A percentile compares a stretch with the other conserved stretches of the same genome.
phyloP scores from a whole-genome alignment of 1,284 basidiomycete genomes.

The Cronartium quercuum region DNA sequence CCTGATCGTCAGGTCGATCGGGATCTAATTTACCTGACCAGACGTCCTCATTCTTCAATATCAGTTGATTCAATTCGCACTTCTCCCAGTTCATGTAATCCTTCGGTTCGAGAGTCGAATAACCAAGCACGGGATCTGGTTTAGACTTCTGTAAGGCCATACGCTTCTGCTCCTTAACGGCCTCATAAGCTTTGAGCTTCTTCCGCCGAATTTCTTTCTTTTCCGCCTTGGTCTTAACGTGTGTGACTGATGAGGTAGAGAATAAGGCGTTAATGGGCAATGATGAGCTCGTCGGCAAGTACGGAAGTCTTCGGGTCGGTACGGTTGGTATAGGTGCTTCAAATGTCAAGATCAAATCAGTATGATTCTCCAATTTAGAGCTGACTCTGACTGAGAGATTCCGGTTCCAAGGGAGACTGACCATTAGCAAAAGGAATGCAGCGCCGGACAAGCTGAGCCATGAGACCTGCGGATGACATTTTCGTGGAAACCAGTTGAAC shows the following conservation, averaged over 20 bases:
- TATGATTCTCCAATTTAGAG: background rate
- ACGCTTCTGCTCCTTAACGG: background rate
- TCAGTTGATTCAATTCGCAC: constrained; percentile 27
- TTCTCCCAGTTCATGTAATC: constrained; percentile 21
- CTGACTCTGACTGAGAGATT: background rate
- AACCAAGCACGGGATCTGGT: constrained; percentile 34
- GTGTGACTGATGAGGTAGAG: background rate
- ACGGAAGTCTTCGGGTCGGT: background rate
- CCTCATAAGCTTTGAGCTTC: constrained; percentile 6
- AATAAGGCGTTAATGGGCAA: background rate
- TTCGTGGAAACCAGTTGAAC: no score
- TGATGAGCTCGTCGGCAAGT: background rate
- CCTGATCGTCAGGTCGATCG: background rate
- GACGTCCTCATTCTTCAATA: constrained; percentile 31
- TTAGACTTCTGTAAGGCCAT: constrained; percentile 1
- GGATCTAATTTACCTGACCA: constrained; percentile 4
- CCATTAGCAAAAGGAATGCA: background rate
- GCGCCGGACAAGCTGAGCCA: background rate
- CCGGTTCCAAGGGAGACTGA: background rate
- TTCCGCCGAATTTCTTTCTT: constrained; percentile 25
- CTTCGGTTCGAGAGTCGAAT: constrained; percentile 22
- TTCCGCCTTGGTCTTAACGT: constrained; percentile 22
- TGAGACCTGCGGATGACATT: background rate
- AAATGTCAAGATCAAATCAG: background rate
- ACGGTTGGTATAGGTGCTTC: background rate